These are phyloP conservation scores for Symbiodinium pilosum DNA, from an alignment of 73 alveolate species.

Conservation along the genomic window DNA sequence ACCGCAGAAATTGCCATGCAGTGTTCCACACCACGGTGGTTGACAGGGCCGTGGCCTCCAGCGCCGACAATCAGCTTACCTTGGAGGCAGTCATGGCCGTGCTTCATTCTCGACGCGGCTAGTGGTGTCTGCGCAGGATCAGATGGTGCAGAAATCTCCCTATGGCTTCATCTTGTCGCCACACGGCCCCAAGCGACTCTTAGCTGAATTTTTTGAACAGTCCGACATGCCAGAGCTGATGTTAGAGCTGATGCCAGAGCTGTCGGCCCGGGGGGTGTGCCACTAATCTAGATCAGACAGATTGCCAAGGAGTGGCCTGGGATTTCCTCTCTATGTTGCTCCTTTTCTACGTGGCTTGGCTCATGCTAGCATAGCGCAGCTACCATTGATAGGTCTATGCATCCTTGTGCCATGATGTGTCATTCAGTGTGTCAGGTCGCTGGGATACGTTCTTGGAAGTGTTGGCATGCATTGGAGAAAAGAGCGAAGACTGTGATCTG, in stretches of 20 bases:
- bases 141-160: not conserved
- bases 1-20: no score
- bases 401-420: no score
- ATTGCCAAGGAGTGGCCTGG: conserved; percentile 36
- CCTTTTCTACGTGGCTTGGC: conserved; percentile 32
- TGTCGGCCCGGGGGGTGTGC: not conserved
- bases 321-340: conserved; percentile 55
- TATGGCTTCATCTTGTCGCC: conserved; percentile 30
- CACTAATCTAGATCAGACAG: not conserved
- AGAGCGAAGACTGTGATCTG: not conserved
- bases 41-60: not conserved
- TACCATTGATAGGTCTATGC: no score
- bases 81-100: not conserved
- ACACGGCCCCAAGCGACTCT: conserved; percentile 11
- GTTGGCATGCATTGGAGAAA: no score
- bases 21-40: no score
- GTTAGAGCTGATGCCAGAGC: not conserved
- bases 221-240: no score
- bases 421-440: no score
- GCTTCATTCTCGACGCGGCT: no score
- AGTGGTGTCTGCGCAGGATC: not conserved
- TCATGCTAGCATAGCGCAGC: not conserved
- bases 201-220: not conserved
- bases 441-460: no score
- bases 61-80: not conserved